Base-by-base conservation (phyloP, 2,329 filamentous ascomycete genomes). In the Zymoseptoria pseudotritici region DNA sequence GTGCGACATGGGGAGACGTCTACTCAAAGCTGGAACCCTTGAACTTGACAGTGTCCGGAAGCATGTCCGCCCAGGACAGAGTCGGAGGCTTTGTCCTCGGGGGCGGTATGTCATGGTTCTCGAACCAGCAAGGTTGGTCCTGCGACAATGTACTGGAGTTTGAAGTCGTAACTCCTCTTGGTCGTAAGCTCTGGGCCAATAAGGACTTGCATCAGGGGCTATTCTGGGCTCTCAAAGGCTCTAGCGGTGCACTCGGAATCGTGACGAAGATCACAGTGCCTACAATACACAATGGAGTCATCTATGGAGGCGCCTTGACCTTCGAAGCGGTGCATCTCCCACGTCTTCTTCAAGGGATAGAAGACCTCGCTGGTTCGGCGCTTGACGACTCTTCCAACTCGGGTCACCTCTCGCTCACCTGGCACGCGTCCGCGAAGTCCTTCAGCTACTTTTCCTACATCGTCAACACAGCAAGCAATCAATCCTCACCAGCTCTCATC, bases 61-160 rank as follows among this genome's bases (percentile, higher is more conserved):
- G 79, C 0, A 74, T 80, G 11, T 73, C 74, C 13, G 69, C 75
- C 0, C 66, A 72, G 13, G 76, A 80, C 7, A 78, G 78, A 13
- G 77, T 81, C 1, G 72, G 75, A 4, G 80, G 79, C 1, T 71
- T 80, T 24, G 65, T 76, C 3, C 74, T 80, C 0, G 78, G 78
- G 8, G 69, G 69, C 21, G 81, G 81, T 6, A 76, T 81, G 26
- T 79, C 78, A 1, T 82, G 75, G 70, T 78, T 80, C 63, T 73
- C 76, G 1, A 74, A 74, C 0, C 68, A 70, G 1, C 68, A 75
- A 61, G 83, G 83, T 17, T 83, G 79, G 73, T 79, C 76, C 20
- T 78, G 77, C 57, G 81, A 70, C 26, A 63, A 52, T 26, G 63
- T 66, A 4, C 9, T 63, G 6, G 64, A 67, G 26, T 63, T 65